Percentiles rank a stretch among this genome's conserved stretches.
These are phyloP conservation scores for Naumovozyma castellii DNA, from an alignment of 805 yeast genomes.

Conservation along the genomic window DNA sequence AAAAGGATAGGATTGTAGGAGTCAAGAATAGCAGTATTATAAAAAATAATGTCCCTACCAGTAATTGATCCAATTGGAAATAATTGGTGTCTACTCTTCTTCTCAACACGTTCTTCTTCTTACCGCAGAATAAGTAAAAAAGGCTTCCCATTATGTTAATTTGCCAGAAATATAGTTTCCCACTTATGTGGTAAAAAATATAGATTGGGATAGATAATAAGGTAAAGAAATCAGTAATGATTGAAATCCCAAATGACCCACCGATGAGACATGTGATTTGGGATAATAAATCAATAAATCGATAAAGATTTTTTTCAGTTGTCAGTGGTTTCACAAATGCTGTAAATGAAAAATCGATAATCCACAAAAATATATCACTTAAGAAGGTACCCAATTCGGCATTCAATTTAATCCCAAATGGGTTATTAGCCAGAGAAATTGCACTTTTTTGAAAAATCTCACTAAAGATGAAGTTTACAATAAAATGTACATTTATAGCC, in stretches of 20 bases:
- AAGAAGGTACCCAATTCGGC: conserved; percentile 75
- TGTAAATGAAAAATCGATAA: conserved; percentile 54
- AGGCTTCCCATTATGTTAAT: conserved; percentile 57
- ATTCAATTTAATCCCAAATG: conserved; percentile 89
- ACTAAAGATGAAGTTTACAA: conserved; percentile 25
- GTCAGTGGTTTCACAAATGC: conserved; percentile 18
- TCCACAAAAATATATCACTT: conserved; percentile 83
- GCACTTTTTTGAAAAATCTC: conserved; percentile 41
- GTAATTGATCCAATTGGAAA: conserved; percentile 76
- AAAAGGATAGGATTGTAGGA: conserved; percentile 85
- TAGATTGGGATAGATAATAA: conserved; percentile 61
- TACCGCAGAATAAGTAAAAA: conserved; percentile 80
- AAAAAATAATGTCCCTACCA: conserved; percentile 82
- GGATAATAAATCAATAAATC: conserved; percentile 25
- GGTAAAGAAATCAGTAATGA: conserved; percentile 54
- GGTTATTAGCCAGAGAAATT: conserved; percentile 73
- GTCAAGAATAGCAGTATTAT: conserved; percentile 66
- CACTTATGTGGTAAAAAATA: conserved; percentile 68
- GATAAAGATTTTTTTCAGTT: conserved; percentile 20
- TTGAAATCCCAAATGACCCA: conserved; percentile 57
- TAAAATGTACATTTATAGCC: conserved; percentile 28
- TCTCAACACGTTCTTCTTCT: conserved; percentile 74
- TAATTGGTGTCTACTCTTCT: conserved; percentile 77
- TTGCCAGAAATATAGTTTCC: conserved; percentile 73
- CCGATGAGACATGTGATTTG: conserved; percentile 47